phyloP scores from a whole-genome alignment of 352 stramenopile species.

The Phytopythium sindhum region DNA sequence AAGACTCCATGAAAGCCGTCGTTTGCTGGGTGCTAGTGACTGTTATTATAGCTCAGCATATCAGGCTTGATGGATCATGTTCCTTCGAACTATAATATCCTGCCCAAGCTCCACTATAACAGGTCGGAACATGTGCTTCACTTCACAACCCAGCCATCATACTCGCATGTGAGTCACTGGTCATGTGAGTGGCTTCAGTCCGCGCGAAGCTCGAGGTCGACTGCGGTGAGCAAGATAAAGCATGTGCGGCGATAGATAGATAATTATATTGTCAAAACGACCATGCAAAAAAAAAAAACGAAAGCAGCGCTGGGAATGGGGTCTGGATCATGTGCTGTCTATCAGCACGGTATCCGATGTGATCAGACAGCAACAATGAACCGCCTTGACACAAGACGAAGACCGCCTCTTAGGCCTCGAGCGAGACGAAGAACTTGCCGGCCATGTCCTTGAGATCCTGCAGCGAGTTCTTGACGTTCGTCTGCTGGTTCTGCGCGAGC shows the following conservation, averaged over 20 bases:
- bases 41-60: too few relatives aligned
- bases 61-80: too few relatives aligned
- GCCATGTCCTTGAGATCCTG: constrained; percentile 57
- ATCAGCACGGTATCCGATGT: neutral
- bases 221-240: too few relatives aligned
- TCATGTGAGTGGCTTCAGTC: too few relatives aligned
- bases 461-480: constrained; percentile 54
- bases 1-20: too few relatives aligned
- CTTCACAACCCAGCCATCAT: too few relatives aligned
- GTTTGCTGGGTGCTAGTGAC: too few relatives aligned
- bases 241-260: neutral
- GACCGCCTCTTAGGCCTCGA: constrained; percentile 20
- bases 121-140: too few relatives aligned
- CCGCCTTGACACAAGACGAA: neutral
- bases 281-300: neutral
- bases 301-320: neutral
- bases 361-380: neutral
- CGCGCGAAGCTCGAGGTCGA: too few relatives aligned
- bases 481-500: constrained; percentile 27
- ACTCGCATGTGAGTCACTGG: too few relatives aligned
- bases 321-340: neutral
- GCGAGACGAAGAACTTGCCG: constrained; percentile 46
- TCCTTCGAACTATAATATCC: too few relatives aligned
- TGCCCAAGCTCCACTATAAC: too few relatives aligned
- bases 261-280: neutral